phyloP scores from a whole-genome alignment of 768 basidiomycete genomes.

The Fibroporia radiculosa region DNA sequence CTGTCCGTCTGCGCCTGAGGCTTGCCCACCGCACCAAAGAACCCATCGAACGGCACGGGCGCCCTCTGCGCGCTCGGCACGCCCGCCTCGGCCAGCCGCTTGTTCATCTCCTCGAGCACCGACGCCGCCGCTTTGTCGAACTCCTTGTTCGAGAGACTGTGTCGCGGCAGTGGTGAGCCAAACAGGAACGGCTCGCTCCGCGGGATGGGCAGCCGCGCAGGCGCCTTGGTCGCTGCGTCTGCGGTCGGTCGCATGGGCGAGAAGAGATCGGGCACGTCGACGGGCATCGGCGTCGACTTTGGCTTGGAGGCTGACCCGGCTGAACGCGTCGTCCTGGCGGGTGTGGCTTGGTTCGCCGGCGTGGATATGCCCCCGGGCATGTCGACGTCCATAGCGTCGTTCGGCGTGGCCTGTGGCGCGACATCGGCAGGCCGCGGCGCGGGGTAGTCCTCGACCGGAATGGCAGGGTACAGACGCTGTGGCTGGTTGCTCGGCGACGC shows the following conservation, averaged over 20 bases:
- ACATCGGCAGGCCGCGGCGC: conserved; percentile 7
- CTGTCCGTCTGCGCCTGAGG: conserved; percentile 1
- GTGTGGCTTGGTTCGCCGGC: conserved; percentile 17
- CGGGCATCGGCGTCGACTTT: conserved; percentile 25
- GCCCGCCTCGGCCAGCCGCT: conserved; percentile 52
- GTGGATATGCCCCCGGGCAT: conserved; percentile 28
- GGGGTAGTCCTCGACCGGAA: conserved; percentile 26
- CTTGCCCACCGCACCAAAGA: neutral
- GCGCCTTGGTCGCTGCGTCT: neutral
- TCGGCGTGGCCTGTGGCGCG: neutral
- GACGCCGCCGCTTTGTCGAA: conserved; percentile 61
- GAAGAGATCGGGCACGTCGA: conserved; percentile 31
- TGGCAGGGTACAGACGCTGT: conserved; percentile 31
- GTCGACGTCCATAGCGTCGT: conserved; percentile 20
- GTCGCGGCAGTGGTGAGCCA: conserved; percentile 63
- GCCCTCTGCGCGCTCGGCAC: conserved; percentile 26
- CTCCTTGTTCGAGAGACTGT: conserved; percentile 54
- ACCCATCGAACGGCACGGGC: neutral
- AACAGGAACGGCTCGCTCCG: conserved; percentile 58
- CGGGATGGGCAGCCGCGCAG: conserved; percentile 11
- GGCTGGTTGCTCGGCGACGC: conserved; percentile 24
- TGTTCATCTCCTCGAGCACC: conserved; percentile 80
- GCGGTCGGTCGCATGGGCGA: conserved; percentile 27
- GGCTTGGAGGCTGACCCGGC: conserved; percentile 21
- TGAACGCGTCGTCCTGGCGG: conserved; percentile 13